Evolutionary conservation across 208 protist genomes (phyloP).

Genomic region (Leishmania arabica): DNA sequence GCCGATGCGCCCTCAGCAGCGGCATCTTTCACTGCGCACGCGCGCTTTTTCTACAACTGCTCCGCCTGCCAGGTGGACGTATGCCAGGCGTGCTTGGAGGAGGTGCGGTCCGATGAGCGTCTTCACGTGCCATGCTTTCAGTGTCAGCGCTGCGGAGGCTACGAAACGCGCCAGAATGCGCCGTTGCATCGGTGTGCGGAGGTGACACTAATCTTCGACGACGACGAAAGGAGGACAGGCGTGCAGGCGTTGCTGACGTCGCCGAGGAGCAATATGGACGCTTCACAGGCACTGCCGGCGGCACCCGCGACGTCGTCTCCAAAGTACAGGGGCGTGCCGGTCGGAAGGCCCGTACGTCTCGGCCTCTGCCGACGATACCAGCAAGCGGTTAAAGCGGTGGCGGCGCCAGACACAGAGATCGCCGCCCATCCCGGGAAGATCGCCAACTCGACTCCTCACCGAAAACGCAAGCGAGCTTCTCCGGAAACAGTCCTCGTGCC

Average conservation of each 20-base stretch:
- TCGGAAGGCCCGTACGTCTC: constrained; percentile 9
- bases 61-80: constrained; percentile 68
- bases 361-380: constrained; percentile 1
- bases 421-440: background rate
- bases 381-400: background rate
- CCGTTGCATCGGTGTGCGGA: constrained; percentile 46
- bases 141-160: constrained; percentile 59
- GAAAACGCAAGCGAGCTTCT: constrained; percentile 2
- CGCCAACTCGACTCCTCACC: background rate
- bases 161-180: constrained; percentile 38
- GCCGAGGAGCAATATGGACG: background rate
- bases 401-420: background rate
- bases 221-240: background rate
- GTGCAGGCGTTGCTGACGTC: background rate
- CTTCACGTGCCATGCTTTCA: constrained; percentile 83
- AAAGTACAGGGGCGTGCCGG: background rate
- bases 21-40: background rate
- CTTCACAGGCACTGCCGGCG: background rate
- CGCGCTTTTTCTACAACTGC: constrained; percentile 64
- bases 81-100: constrained; percentile 56
- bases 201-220: background rate
- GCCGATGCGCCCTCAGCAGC: background rate
- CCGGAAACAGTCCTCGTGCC: background rate
- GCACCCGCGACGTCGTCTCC: background rate
- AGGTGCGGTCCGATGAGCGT: constrained; percentile 57